Base-by-base conservation (phyloP, 805 yeast genomes). In the Debaryomyces tyrocola region DNA sequence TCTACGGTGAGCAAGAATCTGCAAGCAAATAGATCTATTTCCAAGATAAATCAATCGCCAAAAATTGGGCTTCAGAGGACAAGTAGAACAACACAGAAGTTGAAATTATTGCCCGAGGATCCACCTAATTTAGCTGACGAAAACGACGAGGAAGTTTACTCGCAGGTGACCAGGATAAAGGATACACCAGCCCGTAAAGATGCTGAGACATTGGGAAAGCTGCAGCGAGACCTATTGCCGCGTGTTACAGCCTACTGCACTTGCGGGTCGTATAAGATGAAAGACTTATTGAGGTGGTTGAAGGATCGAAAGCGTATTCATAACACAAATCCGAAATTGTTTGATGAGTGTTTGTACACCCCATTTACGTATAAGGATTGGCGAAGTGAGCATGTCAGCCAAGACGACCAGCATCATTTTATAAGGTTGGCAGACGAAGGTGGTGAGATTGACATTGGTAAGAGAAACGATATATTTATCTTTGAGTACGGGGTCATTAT, bases 401-500 rank as follows among this genome's bases (percentile, higher is more conserved):
- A 46, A 6, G 60, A 56, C 9, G 47, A 58, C 20, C 52, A 47
- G 21, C 61, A 57, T 38, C 63, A 60, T 52, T 66, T 83, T 9
- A 87, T 87, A 6, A 67, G 95, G 51, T 67, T 92, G 33, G 96
- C 90, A 49, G 96, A 89, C 57, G 96, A 91, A 63, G 98, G 98
- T 47, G 97, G 97, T 28, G 96, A 90, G 54, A 88, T 92, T 43
- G 92, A 90, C 56, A 84, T 92, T 40, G 90, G 91, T 43, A 85
- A 84, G 56, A 77, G 80, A 48, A 84, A 84, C 8, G 98, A 91
- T 61, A 74, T 90, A 7, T 94, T 91, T 60, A 73, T 94, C 6
- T 94, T 94, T 70, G 97, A 91, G 58, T 94, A 94, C 65, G 99
- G 99, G 17, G 99, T 94, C n/a, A 83, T 90, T 28, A 96, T 94